Evolutionary conservation across 352 stramenopile species (phyloP).

Genomic region (Phytophthora niederhauseri): DNA sequence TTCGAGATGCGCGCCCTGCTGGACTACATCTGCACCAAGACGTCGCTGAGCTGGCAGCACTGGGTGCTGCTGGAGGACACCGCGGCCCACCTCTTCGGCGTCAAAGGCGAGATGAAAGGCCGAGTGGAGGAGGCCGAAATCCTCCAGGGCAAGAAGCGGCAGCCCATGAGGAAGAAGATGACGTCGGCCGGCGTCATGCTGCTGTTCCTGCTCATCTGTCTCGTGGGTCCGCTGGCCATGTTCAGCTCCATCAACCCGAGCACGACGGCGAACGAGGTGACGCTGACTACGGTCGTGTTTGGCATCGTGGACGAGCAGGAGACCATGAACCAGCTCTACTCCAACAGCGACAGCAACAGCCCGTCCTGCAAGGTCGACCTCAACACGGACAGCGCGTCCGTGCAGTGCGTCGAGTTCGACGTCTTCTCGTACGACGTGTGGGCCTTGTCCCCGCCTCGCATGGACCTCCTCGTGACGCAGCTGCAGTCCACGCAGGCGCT

Average conservation of each 20-base stretch:
- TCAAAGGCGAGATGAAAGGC: conserved; percentile 83
- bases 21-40: conserved; percentile 89
- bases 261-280: conserved; percentile 75
- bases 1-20: conserved; percentile 89
- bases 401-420: conserved; percentile 83
- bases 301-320: conserved; percentile 77
- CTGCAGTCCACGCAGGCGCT: conserved; percentile 71
- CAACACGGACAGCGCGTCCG: conserved; percentile 72
- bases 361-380: conserved; percentile 60
- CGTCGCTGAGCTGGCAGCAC: conserved; percentile 78
- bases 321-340: conserved; percentile 80
- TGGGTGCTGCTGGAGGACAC: conserved; percentile 89
- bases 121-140: conserved; percentile 70
- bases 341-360: conserved; percentile 77
- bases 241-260: conserved; percentile 91
- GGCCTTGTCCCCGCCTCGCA: conserved; percentile 70
- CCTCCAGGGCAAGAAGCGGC: conserved; percentile 80
- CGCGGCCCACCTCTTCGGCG: conserved; percentile 73
- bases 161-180: conserved; percentile 73
- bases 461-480: conserved; percentile 72
- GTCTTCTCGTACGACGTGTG: conserved; percentile 80
- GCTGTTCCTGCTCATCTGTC: conserved; percentile 75
- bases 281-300: conserved; percentile 63
- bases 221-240: conserved; percentile 76
- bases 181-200: conserved; percentile 79